Percentiles rank a stretch among this genome's conserved stretches.
phyloP scores from a whole-genome alignment of 176 grass and related monocot genomes.

The Paspalum notatum region DNA sequence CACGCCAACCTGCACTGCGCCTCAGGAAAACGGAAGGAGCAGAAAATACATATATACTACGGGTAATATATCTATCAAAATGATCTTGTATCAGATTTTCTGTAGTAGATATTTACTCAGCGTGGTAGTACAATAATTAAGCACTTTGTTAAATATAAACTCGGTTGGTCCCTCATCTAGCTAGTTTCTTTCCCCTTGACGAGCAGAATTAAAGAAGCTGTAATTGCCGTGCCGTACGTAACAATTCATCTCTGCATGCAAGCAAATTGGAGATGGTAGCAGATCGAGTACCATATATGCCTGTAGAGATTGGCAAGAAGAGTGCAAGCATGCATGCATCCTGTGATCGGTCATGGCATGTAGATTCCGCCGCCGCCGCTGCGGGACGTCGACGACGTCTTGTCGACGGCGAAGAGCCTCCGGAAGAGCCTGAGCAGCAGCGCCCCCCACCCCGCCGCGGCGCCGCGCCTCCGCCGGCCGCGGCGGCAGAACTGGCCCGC shows the following conservation, averaged over 20 bases:
- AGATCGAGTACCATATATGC: no score
- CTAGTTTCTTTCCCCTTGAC: no score
- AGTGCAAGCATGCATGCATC: no score
- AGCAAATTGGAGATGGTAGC: no score
- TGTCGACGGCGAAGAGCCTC: slow-evolving; percentile 48
- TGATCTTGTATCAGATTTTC: background rate
- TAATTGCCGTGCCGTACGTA: no score
- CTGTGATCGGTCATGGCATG: slow-evolving; percentile 32
- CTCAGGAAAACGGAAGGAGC: background rate
- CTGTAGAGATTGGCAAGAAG: no score
- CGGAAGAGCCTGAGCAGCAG: slow-evolving; percentile 51
- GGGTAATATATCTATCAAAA: background rate
- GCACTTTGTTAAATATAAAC: no score
- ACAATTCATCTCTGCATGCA: no score
- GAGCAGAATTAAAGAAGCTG: no score
- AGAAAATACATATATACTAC: background rate
- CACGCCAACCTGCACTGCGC: background rate
- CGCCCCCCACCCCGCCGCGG: slow-evolving; percentile 36
- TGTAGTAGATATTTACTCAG: slow-evolving; percentile 19
- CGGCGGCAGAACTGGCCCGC: slow-evolving; percentile 5
- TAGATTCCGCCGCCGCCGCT: background rate
- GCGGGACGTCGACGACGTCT: background rate
- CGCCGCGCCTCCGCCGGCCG: background rate
- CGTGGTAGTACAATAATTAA: no score
- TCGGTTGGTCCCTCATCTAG: no score